Conservation (phyloP, 2,329 filamentous ascomycete genomes). For the Scedosporium minutisporum region DNA sequence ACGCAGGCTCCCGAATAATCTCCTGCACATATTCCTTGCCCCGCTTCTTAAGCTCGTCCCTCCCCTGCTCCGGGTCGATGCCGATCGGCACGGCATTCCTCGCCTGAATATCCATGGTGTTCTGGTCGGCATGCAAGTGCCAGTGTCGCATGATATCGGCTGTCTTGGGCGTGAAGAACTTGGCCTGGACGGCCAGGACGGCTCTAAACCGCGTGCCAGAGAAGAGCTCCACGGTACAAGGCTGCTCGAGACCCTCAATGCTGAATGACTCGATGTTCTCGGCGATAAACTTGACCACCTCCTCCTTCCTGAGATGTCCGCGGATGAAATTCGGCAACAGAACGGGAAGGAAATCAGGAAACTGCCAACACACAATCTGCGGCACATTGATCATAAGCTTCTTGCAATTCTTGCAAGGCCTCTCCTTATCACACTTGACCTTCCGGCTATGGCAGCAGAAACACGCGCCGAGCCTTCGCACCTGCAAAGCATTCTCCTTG, state of each 20-base stretch:
- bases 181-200: constrained; percentile 36
- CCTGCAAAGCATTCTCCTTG: constrained; percentile 44
- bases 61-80: constrained; percentile 31
- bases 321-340: constrained; percentile 45
- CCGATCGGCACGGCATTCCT: constrained; percentile 39
- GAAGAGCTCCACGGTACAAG: constrained; percentile 37
- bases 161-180: constrained; percentile 41
- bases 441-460: constrained; percentile 52
- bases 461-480: constrained; percentile 45
- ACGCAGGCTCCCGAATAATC: constrained; percentile 36
- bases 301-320: constrained; percentile 38
- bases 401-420: constrained; percentile 47
- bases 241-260: constrained; percentile 30
- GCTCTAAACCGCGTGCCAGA: constrained; percentile 34
- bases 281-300: constrained; percentile 35
- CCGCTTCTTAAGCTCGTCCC: constrained; percentile 35
- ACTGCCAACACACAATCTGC: constrained; percentile 50
- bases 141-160: constrained; percentile 40
- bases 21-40: constrained; percentile 39
- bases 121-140: constrained; percentile 30
- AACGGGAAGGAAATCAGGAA: constrained; percentile 42
- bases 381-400: constrained; percentile 40
- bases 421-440: constrained; percentile 46
- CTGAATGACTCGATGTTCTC: constrained; percentile 39
- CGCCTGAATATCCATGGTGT: constrained; percentile 29